Base-by-base conservation (phyloP, 192 early-diverging fungal species). In the Allomyces javanicus region DNA sequence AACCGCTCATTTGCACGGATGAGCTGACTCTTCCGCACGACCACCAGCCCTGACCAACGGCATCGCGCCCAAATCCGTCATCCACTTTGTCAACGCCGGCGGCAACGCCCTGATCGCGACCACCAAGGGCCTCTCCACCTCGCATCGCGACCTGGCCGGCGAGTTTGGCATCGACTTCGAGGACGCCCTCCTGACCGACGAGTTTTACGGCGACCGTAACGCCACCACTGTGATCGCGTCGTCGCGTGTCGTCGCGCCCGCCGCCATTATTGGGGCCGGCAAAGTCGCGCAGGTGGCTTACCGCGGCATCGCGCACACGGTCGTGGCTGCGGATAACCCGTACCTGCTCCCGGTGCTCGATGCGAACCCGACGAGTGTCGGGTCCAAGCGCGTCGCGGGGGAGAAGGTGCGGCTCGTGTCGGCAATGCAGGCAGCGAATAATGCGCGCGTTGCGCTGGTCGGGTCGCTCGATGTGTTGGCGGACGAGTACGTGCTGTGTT, bases 161-260 rank as follows among this genome's bases (percentile, higher is more conserved):
- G 94, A 97, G 71, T 91, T 96, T 70, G 89, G 89, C 63, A 83
- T 91, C 22, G 89, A 89, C 44, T 87, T 87, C 63, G 95, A 95
- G 67, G 80, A 81, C 65, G 73, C 81, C 21, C 72, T 67, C 12
- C 92, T 88, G 0, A 74, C 86, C 61, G 94, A 97, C 72, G 80
- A 89, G 40, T 79, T 84, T 67, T 67, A 78, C 68, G 77, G 79
- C 64, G 71, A 40, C 33, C 33, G 33, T 7, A 40, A 40, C 9
- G 33, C 33, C 4, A 40, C 33, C 33, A 40, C 4, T 7, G 33
- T 40, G 33, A 40, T 40, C 7, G 33, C 33, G 7, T 40, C 33
- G 33, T 40, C 33, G 33, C 33, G 33, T 7, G 7, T 40, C 7
- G 50, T 58, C 17, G 50, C 50, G 50, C 12, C 50, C 50, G 50